Evolutionary conservation across 768 basidiomycete species (phyloP).

Genomic region (Boletus sp.): DNA sequence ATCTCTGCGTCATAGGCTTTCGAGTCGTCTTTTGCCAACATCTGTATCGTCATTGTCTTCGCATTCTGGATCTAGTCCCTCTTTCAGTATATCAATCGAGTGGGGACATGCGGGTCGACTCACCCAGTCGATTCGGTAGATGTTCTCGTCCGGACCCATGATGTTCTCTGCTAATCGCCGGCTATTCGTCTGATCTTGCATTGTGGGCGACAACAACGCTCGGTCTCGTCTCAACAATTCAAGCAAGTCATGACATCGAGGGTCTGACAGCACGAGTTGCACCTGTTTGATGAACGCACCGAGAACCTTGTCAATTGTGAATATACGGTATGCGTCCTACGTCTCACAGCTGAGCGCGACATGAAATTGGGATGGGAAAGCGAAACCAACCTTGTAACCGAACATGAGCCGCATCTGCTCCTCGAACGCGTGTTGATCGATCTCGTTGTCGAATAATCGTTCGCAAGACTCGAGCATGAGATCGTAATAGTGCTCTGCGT

Average conservation of each 20-base stretch:
- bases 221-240: constrained; percentile 70
- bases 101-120: constrained; percentile 13
- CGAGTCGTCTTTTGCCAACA: constrained; percentile 78
- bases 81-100: not conserved
- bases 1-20: constrained; percentile 74
- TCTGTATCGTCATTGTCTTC: constrained; percentile 66
- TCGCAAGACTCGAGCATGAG: constrained; percentile 85
- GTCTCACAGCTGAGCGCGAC: not conserved
- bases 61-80: constrained; percentile 55
- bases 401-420: constrained; percentile 88
- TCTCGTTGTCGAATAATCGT: constrained; percentile 85
- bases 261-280: constrained; percentile 64
- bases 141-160: constrained; percentile 70
- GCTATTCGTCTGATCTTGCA: constrained; percentile 68
- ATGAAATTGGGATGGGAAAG: not conserved
- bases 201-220: constrained; percentile 52
- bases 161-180: constrained; percentile 67
- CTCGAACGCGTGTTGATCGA: constrained; percentile 85
- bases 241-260: constrained; percentile 68
- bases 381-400: constrained; percentile 60
- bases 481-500: constrained; percentile 72
- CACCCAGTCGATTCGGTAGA: constrained; percentile 83
- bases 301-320: constrained; percentile 91
- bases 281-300: constrained; percentile 89
- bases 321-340: constrained; percentile 81